phyloP scores from a whole-genome alignment of 345 rosid species.

The Aquilaria sinensis region DNA sequence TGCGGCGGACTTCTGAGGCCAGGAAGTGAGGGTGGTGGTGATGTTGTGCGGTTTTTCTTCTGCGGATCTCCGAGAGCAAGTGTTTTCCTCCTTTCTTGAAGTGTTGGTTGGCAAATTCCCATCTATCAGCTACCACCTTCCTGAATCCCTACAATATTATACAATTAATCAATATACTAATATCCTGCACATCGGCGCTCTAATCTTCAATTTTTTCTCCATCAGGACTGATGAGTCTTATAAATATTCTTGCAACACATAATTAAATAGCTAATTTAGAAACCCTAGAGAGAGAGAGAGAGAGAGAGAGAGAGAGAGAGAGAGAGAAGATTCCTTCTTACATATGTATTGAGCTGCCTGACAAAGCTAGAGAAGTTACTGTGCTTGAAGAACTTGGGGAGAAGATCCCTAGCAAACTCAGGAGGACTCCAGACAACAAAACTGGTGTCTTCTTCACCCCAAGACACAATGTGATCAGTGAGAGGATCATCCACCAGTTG shows the following conservation, averaged over 20 bases:
- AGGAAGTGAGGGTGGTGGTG: conserved; percentile 11
- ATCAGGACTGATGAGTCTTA: no score
- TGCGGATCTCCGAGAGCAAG: conserved; percentile 47
- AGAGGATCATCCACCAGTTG: conserved; percentile 51
- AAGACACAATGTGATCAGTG: conserved; percentile 56
- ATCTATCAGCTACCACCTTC: conserved; percentile 52
- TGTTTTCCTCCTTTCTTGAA: conserved; percentile 56
- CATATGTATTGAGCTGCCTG: conserved; percentile 50
- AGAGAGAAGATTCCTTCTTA: conserved; percentile 7
- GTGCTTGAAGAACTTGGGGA: conserved; percentile 49
- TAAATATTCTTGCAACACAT: no score
- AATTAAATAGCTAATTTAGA: no score
- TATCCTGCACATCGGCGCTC: no score
- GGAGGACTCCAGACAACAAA: conserved; percentile 60
- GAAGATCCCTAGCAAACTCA: conserved; percentile 52
- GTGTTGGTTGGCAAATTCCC: conserved; percentile 63
- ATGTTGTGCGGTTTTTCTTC: conserved; percentile 36
- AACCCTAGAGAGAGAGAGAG: no score
- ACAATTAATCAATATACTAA: no score
- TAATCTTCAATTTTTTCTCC: no score
- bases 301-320: not conserved
- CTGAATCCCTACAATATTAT: conserved; percentile 40
- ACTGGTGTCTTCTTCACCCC: conserved; percentile 44
- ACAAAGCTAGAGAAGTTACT: conserved; percentile 54
- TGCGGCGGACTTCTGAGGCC: conserved; percentile 3